phyloP scores from a whole-genome alignment of 1,284 basidiomycete species.

The Apiotrichum sp. region DNA sequence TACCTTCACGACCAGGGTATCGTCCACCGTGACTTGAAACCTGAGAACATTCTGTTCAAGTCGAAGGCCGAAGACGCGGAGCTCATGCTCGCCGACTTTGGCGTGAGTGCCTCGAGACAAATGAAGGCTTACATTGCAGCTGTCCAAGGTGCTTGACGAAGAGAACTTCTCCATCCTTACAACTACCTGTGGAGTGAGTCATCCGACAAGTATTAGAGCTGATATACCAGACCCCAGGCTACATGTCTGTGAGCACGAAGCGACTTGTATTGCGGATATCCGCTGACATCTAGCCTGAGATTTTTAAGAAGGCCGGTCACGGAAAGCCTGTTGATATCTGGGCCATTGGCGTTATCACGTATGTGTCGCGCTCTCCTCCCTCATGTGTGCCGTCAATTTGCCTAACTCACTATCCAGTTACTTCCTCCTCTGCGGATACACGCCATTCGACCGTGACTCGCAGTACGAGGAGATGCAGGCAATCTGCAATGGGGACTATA shows the following conservation, averaged over 20 bases:
- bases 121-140: conserved; percentile 16
- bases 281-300: conserved; percentile 64
- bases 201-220: conserved; percentile 59
- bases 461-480: conserved; percentile 87
- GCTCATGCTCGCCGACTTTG: conserved; percentile 97
- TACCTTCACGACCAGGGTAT: conserved; percentile 91
- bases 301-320: conserved; percentile 93
- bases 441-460: conserved; percentile 84
- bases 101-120: conserved; percentile 54
- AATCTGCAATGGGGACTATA: conserved; percentile 84
- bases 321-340: conserved; percentile 94
- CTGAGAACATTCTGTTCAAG: conserved; percentile 94
- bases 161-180: conserved; percentile 81
- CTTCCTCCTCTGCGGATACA: conserved; percentile 91
- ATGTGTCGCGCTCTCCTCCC: too few species aligned
- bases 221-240: conserved; percentile 47
- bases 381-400: background rate
- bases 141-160: conserved; percentile 73
- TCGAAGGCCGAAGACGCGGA: conserved; percentile 84
- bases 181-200: conserved; percentile 74
- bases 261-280: too few species aligned
- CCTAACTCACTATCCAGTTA: conserved; percentile 49
- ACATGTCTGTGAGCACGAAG: conserved; percentile 68
- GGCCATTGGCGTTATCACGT: conserved; percentile 93
- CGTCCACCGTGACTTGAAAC: conserved; percentile 96